Evolutionary conservation across 75 land plant genomes (phyloP).

Genomic region (Azolla pinnata): DNA sequence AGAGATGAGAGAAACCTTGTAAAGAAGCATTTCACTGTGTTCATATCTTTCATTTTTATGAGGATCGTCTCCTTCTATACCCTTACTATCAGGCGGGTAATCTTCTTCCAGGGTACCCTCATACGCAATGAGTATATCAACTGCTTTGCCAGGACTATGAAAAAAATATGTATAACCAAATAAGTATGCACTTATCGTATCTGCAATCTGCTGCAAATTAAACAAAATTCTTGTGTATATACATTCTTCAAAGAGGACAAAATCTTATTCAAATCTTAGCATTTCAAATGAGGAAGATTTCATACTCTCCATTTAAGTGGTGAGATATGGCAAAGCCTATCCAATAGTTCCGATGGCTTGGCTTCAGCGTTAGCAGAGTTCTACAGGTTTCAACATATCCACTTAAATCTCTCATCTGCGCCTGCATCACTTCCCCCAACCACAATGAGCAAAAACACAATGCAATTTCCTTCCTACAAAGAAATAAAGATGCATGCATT

Average conservation of each 20-base stretch:
- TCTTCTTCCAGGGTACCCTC: constrained; percentile 97
- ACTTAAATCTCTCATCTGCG: constrained; percentile 88
- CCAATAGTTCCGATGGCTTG: constrained; percentile 98
- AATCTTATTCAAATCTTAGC: not conserved
- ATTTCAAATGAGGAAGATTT: not conserved
- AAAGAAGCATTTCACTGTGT: constrained; percentile 93
- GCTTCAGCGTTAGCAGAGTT: constrained; percentile 74
- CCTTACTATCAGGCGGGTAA: constrained; percentile 82
- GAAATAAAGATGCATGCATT: not conserved
- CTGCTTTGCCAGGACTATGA: constrained; percentile 32
- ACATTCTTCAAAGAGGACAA: not conserved
- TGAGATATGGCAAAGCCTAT: constrained; percentile 95
- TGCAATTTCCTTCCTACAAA: not conserved
- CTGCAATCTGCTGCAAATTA: not conserved
- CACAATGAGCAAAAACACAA: not conserved
- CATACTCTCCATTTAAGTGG: constrained; percentile 76
- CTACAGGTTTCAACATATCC: constrained; percentile 99
- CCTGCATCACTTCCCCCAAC: constrained; percentile 99
- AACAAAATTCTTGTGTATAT: not conserved
- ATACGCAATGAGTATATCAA: constrained; percentile 74
- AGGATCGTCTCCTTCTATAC: constrained; percentile 93
- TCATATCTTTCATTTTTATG: constrained; percentile 91
- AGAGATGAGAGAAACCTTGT: constrained; percentile 61
- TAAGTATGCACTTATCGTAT: not conserved
- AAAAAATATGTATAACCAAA: not conserved